Evolutionary conservation across 176 grass and related monocot species (phyloP), one percentile per base, ranked within the genome.

Genomic region (Cenchrus fungigraminus): DNA sequence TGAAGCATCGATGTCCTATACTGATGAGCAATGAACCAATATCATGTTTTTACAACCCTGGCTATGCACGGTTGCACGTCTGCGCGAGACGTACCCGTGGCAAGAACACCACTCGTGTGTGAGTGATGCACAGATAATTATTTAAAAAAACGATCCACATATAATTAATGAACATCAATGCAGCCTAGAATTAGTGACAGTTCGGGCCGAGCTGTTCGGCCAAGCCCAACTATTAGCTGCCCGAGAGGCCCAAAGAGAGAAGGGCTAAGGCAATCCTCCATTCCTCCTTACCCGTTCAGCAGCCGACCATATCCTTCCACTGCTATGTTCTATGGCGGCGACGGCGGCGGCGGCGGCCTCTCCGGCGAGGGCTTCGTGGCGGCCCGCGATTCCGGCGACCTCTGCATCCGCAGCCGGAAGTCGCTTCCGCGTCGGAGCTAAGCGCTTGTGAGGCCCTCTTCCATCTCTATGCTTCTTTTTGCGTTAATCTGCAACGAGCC

Each of bases 331-430:
- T 40, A 40, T 40, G 74, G 81, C 58, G 74, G 74, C 74, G 67
- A 34, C 40, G 71, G 49, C 84, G 68, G 49, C 55, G 72, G 50
- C 85, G 73, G 17, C 80, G 31, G 16, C 80, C 12, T 66, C 87
- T 70, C 81, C 76, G 58, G 76, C 82, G 87, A 84, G 60, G 58
- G 29, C 40, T 65, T 89, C 75, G 50, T 84, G 82, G 87, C 25
- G 76, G 2, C 20, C 68, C n/a, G 50, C n/a, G 10, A 9, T 65
- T 19, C 87, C 76, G 9, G 13, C 68, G 9, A 51, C 17, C 2
- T 62, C 17, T 3, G 47, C 56, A 9, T 20, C 37, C 0, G 47
- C 46, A 31, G n/a, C 59, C 46, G 51, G 68, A 20, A 37, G 42
- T 60, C 74, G 25, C 81, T 74, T 74, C 68, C 76, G 51, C 6